Evolutionary conservation across 2,329 filamentous ascomycete species (phyloP).

Genomic region (Neopestalotiopsis sp.): DNA sequence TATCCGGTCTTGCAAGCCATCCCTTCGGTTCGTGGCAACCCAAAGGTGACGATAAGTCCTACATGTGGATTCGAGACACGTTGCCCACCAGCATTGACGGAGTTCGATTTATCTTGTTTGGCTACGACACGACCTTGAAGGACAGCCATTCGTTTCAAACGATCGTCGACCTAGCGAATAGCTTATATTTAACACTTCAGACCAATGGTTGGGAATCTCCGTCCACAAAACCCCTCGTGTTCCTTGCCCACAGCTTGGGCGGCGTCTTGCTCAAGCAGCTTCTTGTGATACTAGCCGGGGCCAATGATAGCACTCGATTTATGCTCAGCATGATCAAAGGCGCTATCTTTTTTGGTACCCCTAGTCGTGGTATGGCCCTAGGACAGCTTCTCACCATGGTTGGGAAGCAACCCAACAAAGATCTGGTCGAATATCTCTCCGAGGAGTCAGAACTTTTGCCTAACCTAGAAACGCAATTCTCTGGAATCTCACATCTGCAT

Average conservation of each 20-base stretch:
- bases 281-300: background rate
- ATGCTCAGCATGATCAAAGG: background rate
- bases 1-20: too few species aligned
- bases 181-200: background rate
- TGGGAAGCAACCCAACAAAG: background rate
- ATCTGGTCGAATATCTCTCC: background rate
- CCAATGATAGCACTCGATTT: background rate
- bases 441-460: background rate
- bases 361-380: background rate
- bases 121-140: background rate
- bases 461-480: background rate
- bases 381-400: background rate
- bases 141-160: background rate
- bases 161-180: background rate
- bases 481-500: background rate
- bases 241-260: background rate
- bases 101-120: background rate
- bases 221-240: background rate
- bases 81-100: too few species aligned
- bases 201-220: background rate
- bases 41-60: too few species aligned
- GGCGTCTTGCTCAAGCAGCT: background rate
- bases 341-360: background rate
- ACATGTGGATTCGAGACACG: background rate
- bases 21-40: too few species aligned